Conservation (phyloP, 306 rosid species). For the Medicago arabica region DNA sequence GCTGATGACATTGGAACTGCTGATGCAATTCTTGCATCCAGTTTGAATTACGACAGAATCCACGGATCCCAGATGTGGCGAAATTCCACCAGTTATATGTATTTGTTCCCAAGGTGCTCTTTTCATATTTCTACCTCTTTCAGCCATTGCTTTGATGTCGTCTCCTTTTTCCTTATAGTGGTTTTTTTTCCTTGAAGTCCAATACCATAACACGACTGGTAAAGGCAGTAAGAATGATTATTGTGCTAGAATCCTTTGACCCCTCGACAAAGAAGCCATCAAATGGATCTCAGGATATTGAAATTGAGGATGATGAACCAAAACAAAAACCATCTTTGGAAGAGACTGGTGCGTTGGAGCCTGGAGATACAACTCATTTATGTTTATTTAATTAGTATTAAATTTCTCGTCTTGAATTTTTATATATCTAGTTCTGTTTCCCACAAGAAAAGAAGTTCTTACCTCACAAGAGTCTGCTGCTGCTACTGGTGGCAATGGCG, state of each 20-base stretch:
- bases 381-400: constrained; percentile 5
- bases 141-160: constrained; percentile 14
- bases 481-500: constrained; percentile 50
- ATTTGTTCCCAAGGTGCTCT: constrained; percentile 83
- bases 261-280: constrained; percentile 52
- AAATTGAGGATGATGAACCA: constrained; percentile 87
- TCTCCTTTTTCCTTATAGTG: constrained; percentile 34
- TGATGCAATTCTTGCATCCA: constrained; percentile 81
- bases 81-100: constrained; percentile 89
- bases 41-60: constrained; percentile 79
- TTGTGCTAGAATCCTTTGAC: constrained; percentile 70
- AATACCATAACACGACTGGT: constrained; percentile 96
- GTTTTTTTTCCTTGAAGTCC: constrained; percentile 63
- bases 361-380: constrained; percentile 65
- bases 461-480: constrained; percentile 39
- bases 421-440: constrained; percentile 44
- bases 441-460: constrained; percentile 47
- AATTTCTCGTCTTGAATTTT: constrained; percentile 6
- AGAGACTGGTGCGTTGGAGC: constrained; percentile 97
- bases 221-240: constrained; percentile 91
- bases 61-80: constrained; percentile 88
- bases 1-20: constrained; percentile 88
- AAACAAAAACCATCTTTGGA: constrained; percentile 80
- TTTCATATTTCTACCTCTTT: constrained; percentile 20
- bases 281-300: constrained; percentile 63